Conservation (phyloP, 345 rosid genomes). For the Sisymbrium altissimum region DNA sequence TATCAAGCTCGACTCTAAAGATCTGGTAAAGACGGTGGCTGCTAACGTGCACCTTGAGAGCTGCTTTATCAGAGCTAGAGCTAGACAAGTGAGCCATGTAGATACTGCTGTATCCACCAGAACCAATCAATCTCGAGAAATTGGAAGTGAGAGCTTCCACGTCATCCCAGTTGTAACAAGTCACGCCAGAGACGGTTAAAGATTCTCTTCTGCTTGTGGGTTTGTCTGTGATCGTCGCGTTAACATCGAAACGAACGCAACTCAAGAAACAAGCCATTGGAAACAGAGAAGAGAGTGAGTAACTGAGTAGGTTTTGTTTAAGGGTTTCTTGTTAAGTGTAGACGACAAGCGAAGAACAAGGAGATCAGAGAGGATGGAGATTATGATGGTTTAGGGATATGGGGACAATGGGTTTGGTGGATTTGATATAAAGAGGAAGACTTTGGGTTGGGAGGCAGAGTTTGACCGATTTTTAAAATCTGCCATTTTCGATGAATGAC, state of each 20-base stretch:
- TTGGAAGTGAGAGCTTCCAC: slow-evolving; percentile 43
- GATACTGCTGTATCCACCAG: slow-evolving; percentile 81
- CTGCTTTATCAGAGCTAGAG: slow-evolving; percentile 32
- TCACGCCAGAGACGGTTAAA: slow-evolving; percentile 16
- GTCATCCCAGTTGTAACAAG: slow-evolving; percentile 53
- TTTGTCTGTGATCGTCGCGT: background rate
- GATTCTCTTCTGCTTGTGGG: background rate
- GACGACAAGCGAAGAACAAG: background rate
- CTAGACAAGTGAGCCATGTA: slow-evolving; percentile 51
- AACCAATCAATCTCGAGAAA: slow-evolving; percentile 58
- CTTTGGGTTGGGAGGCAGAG: slow-evolving; percentile 24
- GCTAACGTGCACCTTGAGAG: slow-evolving; percentile 58
- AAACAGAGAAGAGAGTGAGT: slow-evolving; percentile 17
- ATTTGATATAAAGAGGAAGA: slow-evolving; percentile 1
- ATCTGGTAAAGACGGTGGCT: slow-evolving; percentile 58
- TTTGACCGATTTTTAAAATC: slow-evolving; percentile 19
- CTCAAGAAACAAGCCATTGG: slow-evolving; percentile 45
- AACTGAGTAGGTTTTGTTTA: background rate
- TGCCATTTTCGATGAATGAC: slow-evolving; percentile 25
- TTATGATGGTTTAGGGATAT: background rate
- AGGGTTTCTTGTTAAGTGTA: background rate
- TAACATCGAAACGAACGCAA: slow-evolving; percentile 27
- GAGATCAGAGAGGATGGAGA: background rate
- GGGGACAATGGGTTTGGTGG: background rate
- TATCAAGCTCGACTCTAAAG: slow-evolving; percentile 66